phyloP scores from a whole-genome alignment of 345 rosid genomes.

The Geranium rotundifolium region DNA sequence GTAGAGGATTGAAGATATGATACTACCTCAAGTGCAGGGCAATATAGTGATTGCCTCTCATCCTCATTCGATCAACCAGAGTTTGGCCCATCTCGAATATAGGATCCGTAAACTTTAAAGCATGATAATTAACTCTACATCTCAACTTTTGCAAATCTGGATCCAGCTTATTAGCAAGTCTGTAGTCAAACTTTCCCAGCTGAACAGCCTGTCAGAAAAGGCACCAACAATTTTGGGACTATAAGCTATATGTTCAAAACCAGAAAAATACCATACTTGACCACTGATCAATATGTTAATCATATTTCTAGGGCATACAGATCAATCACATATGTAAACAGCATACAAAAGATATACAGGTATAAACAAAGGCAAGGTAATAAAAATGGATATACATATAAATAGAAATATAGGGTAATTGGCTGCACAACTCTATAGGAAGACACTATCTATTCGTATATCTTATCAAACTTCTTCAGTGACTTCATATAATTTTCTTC shows the following conservation, averaged over 20 bases:
- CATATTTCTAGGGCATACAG: neutral
- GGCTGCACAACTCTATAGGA: neutral
- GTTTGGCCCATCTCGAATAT: slow-evolving; percentile 63
- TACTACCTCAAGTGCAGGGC: slow-evolving; percentile 91
- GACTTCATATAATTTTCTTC: neutral
- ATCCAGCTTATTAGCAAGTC: slow-evolving; percentile 81
- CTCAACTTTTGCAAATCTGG: slow-evolving; percentile 82
- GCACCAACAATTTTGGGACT: neutral
- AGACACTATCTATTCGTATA: no score
- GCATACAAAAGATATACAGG: no score
- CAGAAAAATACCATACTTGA: neutral
- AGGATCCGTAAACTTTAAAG: slow-evolving; percentile 76
- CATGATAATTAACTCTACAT: slow-evolving; percentile 91
- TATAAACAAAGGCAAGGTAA: no score
- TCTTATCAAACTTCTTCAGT: neutral
- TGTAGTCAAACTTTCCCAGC: slow-evolving; percentile 78
- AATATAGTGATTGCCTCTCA: slow-evolving; percentile 64
- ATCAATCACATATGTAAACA: neutral
- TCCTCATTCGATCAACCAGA: slow-evolving; percentile 65
- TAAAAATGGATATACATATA: no score
- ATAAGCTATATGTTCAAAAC: neutral
- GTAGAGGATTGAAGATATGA: slow-evolving; percentile 9
- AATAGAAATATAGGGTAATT: neutral
- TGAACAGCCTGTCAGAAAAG: slow-evolving; percentile 60
- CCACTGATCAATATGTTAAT: neutral